Evolutionary conservation across 2,329 filamentous ascomycete species (phyloP), one percentile per base, ranked within the genome.

Genomic region (Colletotrichum gigasporum): DNA sequence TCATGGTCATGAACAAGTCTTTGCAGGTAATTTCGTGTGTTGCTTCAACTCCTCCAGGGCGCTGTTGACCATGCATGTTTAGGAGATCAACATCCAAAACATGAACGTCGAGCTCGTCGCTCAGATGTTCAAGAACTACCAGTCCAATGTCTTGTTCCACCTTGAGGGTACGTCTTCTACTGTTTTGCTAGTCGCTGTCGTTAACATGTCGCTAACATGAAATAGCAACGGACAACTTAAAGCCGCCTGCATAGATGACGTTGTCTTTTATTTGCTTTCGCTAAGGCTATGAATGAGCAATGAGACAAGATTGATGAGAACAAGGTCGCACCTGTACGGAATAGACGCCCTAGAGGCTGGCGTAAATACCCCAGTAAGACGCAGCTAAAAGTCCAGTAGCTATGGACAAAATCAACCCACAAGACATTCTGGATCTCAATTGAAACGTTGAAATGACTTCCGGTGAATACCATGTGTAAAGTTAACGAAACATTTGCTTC

Each of bases 101-200:
- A 97, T 98, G 94, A 97, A 99, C 74, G 93, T 97, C 34, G 96
- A 98, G 80, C 86, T 98, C 3, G 96, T 98, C 5, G 94, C 95
- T 1, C 95, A 98, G 75, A 99, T 99, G 96, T 99, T 98, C 84
- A 97, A 98, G 82, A 99, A 98, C 80, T 99, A 99, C 76, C 94
- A 97, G 77, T 97, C 94, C 10, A 99, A 98, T 72, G 95, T 98
- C 12, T 82, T 98, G 5, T 98, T 99, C 76, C 96, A 99, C 72
- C 85, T 99, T 5, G 96, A 98, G 89, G 96, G 96, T 96, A 83
- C 69, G 76, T 52, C 35, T n/a, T n/a, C n/a, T n/a, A n/a, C n/a
- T n/a, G 41, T 16, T 5, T 48, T 16, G 12, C 1, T 16, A 20
- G 6, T 2, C 11, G 20, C 20, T 10, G 16, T 20, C 10, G 6